phyloP scores from a whole-genome alignment of 768 basidiomycete species.

The Lactarius sp. region DNA sequence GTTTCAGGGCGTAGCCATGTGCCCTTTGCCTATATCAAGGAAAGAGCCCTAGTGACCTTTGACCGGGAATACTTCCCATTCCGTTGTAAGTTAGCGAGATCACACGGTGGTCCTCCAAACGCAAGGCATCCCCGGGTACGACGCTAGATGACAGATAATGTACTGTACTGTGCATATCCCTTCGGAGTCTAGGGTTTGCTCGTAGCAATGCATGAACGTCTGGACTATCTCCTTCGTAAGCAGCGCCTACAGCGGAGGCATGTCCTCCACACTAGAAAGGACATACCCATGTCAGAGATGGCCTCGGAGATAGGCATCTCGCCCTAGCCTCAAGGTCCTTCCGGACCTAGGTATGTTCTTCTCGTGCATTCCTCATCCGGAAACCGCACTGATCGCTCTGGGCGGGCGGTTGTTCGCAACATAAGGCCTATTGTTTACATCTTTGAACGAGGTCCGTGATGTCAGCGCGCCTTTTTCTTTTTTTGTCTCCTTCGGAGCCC shows the following conservation, averaged over 20 bases:
- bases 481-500: constrained; percentile 3
- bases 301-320: constrained; percentile 46
- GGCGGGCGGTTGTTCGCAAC: neutral
- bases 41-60: neutral
- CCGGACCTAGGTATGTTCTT: neutral
- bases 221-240: constrained; percentile 22
- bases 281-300: constrained; percentile 46
- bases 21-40: neutral
- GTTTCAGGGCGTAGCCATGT: neutral
- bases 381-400: neutral
- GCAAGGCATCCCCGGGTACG: constrained; percentile 40
- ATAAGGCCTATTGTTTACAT: constrained; percentile 50
- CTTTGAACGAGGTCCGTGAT: constrained; percentile 47
- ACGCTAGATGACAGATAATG: constrained; percentile 30
- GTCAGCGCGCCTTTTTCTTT: neutral
- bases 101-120: constrained; percentile 46
- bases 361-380: constrained; percentile 1
- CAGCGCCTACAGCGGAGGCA: neutral
- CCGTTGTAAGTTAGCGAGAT: constrained; percentile 49
- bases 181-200: constrained; percentile 38
- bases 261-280: neutral
- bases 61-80: constrained; percentile 33
- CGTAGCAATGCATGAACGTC: constrained; percentile 36
- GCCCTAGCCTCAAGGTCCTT: neutral
- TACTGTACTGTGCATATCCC: neutral